Conservation (phyloP, 257 asterid species). For the Solanum ossicruentum region DNA sequence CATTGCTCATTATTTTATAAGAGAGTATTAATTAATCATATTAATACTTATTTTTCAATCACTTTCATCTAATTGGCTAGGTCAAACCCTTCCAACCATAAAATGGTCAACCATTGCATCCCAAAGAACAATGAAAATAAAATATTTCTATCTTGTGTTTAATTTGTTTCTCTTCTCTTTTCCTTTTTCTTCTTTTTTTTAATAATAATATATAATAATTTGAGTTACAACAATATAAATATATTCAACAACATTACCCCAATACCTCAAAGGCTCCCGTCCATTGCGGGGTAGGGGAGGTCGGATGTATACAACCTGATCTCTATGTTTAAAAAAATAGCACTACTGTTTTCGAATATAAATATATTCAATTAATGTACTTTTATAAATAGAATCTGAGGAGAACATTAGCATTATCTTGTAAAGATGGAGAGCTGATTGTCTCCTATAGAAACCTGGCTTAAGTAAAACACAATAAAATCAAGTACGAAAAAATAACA, state of each 20-base stretch:
- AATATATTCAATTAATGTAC: background rate
- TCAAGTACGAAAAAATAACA: background rate
- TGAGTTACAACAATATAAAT: too few species aligned
- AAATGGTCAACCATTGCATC: background rate
- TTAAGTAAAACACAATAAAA: background rate
- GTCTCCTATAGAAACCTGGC: rapidly evolving
- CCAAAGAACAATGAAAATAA: background rate
- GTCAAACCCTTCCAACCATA: background rate
- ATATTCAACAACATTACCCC: too few species aligned
- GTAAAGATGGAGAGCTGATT: background rate
- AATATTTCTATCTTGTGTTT: background rate
- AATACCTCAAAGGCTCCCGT: too few species aligned
- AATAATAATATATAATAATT: too few species aligned
- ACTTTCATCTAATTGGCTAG: background rate
- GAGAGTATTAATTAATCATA: background rate
- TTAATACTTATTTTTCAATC: background rate
- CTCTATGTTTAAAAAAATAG: too few species aligned
- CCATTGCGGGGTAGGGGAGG: too few species aligned
- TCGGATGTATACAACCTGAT: too few species aligned
- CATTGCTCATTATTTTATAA: background rate
- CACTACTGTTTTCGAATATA: too few species aligned
- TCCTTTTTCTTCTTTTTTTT: too few species aligned
- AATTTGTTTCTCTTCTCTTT: too few species aligned
- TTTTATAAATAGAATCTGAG: rapidly evolving
- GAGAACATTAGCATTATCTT: background rate